Evolutionary conservation across 495 filamentous ascomycete species (phyloP).

Genomic region (Aspergillus funiculosus): DNA sequence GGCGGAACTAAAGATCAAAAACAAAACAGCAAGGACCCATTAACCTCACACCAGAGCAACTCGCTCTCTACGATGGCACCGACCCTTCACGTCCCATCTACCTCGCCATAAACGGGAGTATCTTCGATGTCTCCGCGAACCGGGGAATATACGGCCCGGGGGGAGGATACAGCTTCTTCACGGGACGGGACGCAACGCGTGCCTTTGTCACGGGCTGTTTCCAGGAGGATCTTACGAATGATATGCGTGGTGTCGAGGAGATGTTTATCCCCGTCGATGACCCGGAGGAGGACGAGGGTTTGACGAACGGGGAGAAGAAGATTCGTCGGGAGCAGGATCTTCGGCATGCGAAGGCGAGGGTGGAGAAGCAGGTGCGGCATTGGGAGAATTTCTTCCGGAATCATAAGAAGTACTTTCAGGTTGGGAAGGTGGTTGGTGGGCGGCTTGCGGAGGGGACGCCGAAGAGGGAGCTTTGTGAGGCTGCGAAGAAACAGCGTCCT

Average conservation of each 20-base stretch:
- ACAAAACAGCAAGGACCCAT: conserved; percentile 47
- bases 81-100: conserved; percentile 75
- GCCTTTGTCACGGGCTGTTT: conserved; percentile 98
- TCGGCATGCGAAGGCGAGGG: conserved; percentile 36
- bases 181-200: conserved; percentile 79
- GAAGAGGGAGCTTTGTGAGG: conserved; percentile 45
- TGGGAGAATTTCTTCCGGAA: conserved; percentile 66
- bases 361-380: conserved; percentile 39
- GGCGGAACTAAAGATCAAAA: conserved; percentile 2
- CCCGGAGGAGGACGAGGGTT: conserved; percentile 40
- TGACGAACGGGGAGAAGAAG: conserved; percentile 48
- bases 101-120: conserved; percentile 84
- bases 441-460: conserved; percentile 24
- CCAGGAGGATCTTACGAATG: conserved; percentile 70
- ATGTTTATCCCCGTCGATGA: conserved; percentile 77
- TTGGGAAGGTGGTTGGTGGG: conserved; percentile 54
- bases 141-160: conserved; percentile 79
- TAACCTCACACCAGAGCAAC: conserved; percentile 63
- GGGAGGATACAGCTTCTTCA: conserved; percentile 81
- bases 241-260: conserved; percentile 79
- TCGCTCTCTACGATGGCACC: conserved; percentile 71
- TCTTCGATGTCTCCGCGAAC: conserved; percentile 86
- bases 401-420: conserved; percentile 67
- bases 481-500: conserved; percentile 37
- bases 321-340: conserved; percentile 50